Percentiles rank a stretch among this genome's conserved stretches.
Conservation (phyloP, 305 asterid species). For the Lippia alba region DNA sequence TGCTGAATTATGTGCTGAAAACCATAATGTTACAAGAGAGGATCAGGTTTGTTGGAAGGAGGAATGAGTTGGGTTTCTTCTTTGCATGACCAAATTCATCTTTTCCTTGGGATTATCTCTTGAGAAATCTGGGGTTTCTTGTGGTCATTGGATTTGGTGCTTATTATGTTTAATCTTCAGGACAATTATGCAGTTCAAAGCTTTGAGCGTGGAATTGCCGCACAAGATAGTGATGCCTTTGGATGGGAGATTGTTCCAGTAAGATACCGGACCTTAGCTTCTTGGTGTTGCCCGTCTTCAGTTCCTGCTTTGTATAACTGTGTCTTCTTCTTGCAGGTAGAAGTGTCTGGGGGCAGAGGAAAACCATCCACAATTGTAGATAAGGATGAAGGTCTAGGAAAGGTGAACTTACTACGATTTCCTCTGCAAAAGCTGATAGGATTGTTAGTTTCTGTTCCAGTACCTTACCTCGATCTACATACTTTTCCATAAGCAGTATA, state of each 20-base stretch:
- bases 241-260: constrained; percentile 82
- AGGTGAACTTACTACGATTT: constrained; percentile 39
- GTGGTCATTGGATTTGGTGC: neutral
- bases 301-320: constrained; percentile 16
- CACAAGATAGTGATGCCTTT: constrained; percentile 66
- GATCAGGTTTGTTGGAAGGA: constrained; percentile 58
- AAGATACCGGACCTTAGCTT: constrained; percentile 31
- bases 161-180: constrained; percentile 39
- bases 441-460: constrained; percentile 6
- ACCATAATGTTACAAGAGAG: constrained; percentile 65
- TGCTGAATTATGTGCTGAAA: constrained; percentile 79
- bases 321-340: constrained; percentile 56
- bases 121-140: neutral
- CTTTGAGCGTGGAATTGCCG: constrained; percentile 83
- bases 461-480: constrained; percentile 1
- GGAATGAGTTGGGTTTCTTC: neutral
- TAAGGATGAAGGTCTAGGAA: constrained; percentile 36
- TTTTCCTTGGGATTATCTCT: neutral
- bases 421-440: neutral
- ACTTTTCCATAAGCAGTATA: neutral
- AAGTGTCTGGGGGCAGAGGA: constrained; percentile 81
- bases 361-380: constrained; percentile 54
- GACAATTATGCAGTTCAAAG: constrained; percentile 76
- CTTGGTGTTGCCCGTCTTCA: neutral
- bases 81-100: neutral